phyloP scores from a whole-genome alignment of 805 yeast genomes.

The Dipodascus geniculatus region DNA sequence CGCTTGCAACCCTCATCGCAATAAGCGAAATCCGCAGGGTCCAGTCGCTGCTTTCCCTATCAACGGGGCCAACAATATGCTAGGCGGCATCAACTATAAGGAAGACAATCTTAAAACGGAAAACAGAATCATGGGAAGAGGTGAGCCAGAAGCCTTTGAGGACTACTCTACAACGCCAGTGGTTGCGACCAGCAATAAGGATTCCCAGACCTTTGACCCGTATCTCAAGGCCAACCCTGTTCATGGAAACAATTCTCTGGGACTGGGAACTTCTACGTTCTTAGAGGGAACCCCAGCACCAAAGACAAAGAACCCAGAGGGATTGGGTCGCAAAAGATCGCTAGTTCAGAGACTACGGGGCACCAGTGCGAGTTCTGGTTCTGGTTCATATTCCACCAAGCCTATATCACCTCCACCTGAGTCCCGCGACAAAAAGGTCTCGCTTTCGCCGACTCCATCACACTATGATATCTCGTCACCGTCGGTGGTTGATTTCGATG shows the following conservation, averaged over 20 bases:
- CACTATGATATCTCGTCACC: neutral
- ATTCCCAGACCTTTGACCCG: constrained; percentile 45
- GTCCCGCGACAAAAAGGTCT: neutral
- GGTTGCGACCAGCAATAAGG: constrained; percentile 10
- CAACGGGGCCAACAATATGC: constrained; percentile 86
- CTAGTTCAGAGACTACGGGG: constrained; percentile 50
- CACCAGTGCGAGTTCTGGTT: constrained; percentile 13
- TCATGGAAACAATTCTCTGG: constrained; percentile 79
- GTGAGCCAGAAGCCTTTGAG: constrained; percentile 37
- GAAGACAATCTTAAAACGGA: constrained; percentile 31
- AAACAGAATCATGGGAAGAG: constrained; percentile 67
- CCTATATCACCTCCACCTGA: constrained; percentile 9
- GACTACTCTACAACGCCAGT: constrained; percentile 16
- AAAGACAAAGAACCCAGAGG: constrained; percentile 13
- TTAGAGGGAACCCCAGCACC: constrained; percentile 54
- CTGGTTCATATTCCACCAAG: neutral
- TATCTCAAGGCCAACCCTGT: constrained; percentile 55
- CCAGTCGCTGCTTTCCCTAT: constrained; percentile 94
- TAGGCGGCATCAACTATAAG: constrained; percentile 52
- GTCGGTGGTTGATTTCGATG: neutral
- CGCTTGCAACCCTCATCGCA: constrained; percentile 95
- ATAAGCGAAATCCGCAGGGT: constrained; percentile 55
- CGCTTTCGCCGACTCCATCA: neutral
- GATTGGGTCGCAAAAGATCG: constrained; percentile 72
- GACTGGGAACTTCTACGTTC: constrained; percentile 86